A percentile compares a stretch with the other conserved stretches of the same genome.
These are phyloP conservation scores for Lactarius tabidus DNA, from an alignment of 768 basidiomycete genomes.

Conservation along the genomic window DNA sequence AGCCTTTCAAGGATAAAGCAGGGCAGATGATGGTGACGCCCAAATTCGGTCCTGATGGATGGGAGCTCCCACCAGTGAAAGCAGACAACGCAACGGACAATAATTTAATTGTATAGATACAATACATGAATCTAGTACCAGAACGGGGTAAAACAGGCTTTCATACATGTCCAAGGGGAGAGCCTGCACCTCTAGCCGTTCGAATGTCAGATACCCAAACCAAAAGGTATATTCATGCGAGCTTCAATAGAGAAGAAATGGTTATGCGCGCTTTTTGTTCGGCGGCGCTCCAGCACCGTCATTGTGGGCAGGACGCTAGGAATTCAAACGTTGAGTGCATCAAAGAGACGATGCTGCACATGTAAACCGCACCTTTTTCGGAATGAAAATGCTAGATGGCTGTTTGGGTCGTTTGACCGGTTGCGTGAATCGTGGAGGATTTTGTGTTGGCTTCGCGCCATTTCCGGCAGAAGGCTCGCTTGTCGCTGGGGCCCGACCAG, in stretches of 20 bases:
- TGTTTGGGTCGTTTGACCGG: constrained; percentile 16
- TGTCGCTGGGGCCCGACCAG: not conserved
- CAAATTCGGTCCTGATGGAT: constrained; percentile 77
- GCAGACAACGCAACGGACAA: constrained; percentile 18
- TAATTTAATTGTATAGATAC: constrained; percentile 19
- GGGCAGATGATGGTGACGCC: constrained; percentile 76
- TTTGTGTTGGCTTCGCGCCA: not conserved
- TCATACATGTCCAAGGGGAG: constrained; percentile 1
- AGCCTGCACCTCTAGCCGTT: not conserved
- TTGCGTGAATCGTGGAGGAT: not conserved
- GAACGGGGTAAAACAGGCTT: not conserved
- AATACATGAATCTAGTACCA: constrained; percentile 9
- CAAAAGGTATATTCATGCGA: not conserved
- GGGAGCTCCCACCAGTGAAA: constrained; percentile 77
- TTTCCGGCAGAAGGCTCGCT: not conserved
- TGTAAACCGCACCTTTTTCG: constrained; percentile 25
- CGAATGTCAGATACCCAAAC: not conserved
- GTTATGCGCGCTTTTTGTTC: constrained; percentile 15
- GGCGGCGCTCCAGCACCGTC: constrained; percentile 8
- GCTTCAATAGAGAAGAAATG: not conserved
- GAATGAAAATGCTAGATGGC: constrained; percentile 27
- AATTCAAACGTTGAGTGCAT: constrained; percentile 21
- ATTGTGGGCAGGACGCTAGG: constrained; percentile 11
- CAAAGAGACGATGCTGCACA: constrained; percentile 4
- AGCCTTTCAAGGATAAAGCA: constrained; percentile 65